Evolutionary conservation across 352 stramenopile genomes (phyloP), one percentile per base, ranked within the genome.

Genomic region (Globisporangium spiculum): DNA sequence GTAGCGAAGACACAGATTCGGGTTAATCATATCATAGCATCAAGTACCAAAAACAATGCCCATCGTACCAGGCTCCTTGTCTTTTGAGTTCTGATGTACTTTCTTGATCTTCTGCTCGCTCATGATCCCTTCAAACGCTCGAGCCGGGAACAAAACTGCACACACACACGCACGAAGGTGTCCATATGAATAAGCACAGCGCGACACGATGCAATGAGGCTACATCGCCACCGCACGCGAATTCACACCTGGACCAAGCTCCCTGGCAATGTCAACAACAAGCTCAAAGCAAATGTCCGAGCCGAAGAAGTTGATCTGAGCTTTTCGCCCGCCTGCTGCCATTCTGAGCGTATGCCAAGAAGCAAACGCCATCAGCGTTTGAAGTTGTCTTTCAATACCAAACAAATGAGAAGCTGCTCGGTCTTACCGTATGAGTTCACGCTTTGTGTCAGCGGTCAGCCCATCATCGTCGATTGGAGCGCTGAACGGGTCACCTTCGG

Each of bases 111-210:
- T 89, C 64, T 91, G 79, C 34, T 92, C 80, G 63, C 79, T 92
- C 75, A 95, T 88, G 57, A 93, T 93, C 3, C 84, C 87, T 78
- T 92, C 87, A 58, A 95, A 93, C 14, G 83, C 77, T 61, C 89
- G 86, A 2, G 74, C 41, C 32, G 85, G 82, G 34, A 93, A 95
- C 6, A 93, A 62, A 22, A 79, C 84, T 95, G 60, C 6, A 54
- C 57, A 10, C 16, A 54, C 8, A 32, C 14, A 18, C 38, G 12
- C 14, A 46, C 38, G 38, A 20, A 46, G 4, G 38, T 20, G 10
- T 16, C 10, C 38, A 46, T 46, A 10, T 46, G 12, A 46, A 16
- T 16, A 20, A 46, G 38, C 12, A 46, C 12, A 46, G 38, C 38
- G 16, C 38, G 14, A 46, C 38, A 46, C 38, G 14, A 46, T 14